Base-by-base conservation (phyloP, 176 grass and related monocot genomes). In the Ensete ventricosum region DNA sequence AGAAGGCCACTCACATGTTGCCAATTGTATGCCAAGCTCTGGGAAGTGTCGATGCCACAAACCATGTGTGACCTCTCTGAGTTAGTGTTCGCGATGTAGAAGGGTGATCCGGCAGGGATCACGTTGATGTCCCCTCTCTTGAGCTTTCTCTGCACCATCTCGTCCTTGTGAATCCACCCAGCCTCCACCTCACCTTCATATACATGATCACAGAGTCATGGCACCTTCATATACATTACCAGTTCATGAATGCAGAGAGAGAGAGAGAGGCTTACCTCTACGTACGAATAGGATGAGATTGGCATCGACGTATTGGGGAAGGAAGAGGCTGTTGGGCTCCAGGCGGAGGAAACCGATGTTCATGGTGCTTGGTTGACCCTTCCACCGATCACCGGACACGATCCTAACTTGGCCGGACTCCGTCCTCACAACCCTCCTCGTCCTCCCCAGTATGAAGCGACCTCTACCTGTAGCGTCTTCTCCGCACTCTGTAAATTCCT, bases 71-170 rank as follows among this genome's bases (percentile, higher is more conserved):
- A 79, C 51, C 71, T 72, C 79, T 96, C 89, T 1, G 82, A 65
- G 57, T 87, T 85, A 53, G 74, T 75, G 87, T 96, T 96, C 23
- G 88, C 43, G 82, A 92, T 81, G 85, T 90, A 96, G 79, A 90
- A 96, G 68, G 89, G 81, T 6, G 90, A 92, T 43, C 93, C 87
- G 62, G 89, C 78, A 60, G 84, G 85, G 77, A 96, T 92, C 68
- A 90, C 87, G 55, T 92, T 53, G 64, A 96, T 60, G 53, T 96
- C 89, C 20, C 93, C 93, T 85, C 86, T 96, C 84, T 88, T 90
- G 22, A 96, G 83, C 9, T 83, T 72, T 76, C 69, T 88, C 86
- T 90, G 89, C 74, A 90, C 89, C 20, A 92, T 71, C 11, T 72
- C 73, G 21, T 84, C 85, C 75, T 90, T 79, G 81, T 88, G 51